These are phyloP conservation scores for Gossypium schwendimanii DNA, from an alignment of 441 rosid species.

Conservation along the genomic window DNA sequence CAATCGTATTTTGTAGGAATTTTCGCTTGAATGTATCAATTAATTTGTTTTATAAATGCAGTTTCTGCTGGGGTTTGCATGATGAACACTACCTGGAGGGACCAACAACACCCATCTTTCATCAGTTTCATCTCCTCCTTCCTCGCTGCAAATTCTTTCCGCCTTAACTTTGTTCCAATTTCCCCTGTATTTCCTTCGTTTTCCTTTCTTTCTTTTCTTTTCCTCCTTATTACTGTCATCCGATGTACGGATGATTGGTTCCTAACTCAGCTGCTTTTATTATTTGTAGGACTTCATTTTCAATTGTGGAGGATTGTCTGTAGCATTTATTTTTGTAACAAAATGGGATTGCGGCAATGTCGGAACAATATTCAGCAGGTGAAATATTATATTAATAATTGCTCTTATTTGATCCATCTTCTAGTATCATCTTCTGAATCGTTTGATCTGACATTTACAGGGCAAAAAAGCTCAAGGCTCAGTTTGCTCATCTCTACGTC, in stretches of 20 bases:
- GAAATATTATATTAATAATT: background rate
- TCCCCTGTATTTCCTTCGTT: slow-evolving; percentile 44
- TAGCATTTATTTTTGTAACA: slow-evolving; percentile 71
- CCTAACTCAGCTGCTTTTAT: background rate
- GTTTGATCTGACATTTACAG: slow-evolving; percentile 26
- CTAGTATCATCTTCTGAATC: background rate
- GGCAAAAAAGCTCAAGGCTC: slow-evolving; percentile 56
- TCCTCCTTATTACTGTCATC: background rate
- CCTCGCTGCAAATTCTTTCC: slow-evolving; percentile 61
- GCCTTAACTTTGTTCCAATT: slow-evolving; percentile 71
- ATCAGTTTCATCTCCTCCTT: slow-evolving; percentile 68
- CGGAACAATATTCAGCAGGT: slow-evolving; percentile 59
- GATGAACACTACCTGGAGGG: slow-evolving; percentile 75
- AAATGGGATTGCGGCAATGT: slow-evolving; percentile 51
- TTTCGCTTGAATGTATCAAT: background rate
- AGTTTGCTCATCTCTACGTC: slow-evolving; percentile 66
- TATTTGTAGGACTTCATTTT: slow-evolving; percentile 61
- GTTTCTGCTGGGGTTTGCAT: slow-evolving; percentile 65
- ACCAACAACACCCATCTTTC: slow-evolving; percentile 53
- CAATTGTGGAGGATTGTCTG: slow-evolving; percentile 81
- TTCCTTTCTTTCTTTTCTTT: background rate
- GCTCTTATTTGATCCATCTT: background rate
- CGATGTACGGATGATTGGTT: too few species aligned
- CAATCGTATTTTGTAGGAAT: background rate
- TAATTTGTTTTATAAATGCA: slow-evolving; percentile 4